Conservation (phyloP, 1,139 yeast species). For the Meyerozyma guilliermondii region DNA sequence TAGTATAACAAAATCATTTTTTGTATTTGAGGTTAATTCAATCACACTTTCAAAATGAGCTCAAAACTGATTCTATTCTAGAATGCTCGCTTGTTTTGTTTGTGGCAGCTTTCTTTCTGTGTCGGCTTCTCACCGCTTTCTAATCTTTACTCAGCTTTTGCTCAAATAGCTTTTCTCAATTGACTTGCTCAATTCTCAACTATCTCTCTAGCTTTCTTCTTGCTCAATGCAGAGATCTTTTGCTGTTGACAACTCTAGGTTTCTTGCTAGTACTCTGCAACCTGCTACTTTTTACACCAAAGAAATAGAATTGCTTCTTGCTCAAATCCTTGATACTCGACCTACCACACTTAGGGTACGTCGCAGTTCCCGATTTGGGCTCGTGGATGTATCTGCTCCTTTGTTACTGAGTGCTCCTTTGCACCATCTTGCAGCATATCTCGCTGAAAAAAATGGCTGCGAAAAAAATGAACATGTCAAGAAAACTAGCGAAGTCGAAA, state of each 20-base stretch:
- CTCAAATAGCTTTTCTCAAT: too few species aligned
- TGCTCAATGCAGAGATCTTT: neutral
- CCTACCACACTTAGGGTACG: neutral
- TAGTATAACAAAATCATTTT: too few species aligned
- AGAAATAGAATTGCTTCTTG: neutral
- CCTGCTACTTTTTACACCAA: neutral
- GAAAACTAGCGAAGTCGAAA: neutral
- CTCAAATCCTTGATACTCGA: neutral
- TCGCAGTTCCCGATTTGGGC: neutral
- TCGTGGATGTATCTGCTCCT: neutral
- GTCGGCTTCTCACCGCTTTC: too few species aligned
- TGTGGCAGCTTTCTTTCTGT: too few species aligned
- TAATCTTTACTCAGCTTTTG: too few species aligned
- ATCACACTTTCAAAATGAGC: too few species aligned
- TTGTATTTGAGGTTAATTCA: too few species aligned
- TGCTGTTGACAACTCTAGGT: neutral
- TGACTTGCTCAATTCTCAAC: too few species aligned
- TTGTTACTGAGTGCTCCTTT: neutral
- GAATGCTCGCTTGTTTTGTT: too few species aligned
- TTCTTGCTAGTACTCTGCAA: neutral
- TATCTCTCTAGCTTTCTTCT: neutral
- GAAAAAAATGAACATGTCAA: neutral
- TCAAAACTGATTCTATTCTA: too few species aligned
- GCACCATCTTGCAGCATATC: neutral
- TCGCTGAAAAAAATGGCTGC: neutral